Percentiles rank a stretch among this genome's conserved stretches.
Conservation (phyloP, 495 filamentous ascomycete genomes). For the Melanomma pulvis-pyrius region DNA sequence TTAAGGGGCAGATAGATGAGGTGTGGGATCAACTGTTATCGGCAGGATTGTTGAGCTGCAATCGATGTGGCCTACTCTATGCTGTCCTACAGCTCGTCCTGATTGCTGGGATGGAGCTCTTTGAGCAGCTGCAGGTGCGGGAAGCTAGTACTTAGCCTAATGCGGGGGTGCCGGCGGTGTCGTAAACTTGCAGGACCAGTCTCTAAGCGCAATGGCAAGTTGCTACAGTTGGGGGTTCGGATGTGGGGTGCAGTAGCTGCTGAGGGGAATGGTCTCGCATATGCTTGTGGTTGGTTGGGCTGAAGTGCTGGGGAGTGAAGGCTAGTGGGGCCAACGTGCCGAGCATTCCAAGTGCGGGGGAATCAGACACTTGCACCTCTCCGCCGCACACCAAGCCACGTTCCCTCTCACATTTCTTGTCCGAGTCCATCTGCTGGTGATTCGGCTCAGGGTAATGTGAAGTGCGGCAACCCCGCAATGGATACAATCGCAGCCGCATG, state of each 20-base stretch:
- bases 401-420: neutral
- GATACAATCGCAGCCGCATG: no score
- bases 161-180: conserved; percentile 22
- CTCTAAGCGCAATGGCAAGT: neutral
- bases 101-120: conserved; percentile 8
- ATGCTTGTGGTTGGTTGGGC: neutral
- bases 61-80: conserved; percentile 1
- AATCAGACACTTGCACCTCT: neutral
- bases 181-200: neutral
- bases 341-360: conserved; percentile 8
- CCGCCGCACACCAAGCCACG: neutral
- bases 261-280: neutral
- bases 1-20: neutral
- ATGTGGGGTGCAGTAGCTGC: conserved; percentile 28
- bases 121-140: conserved; percentile 17
- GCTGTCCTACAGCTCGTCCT: conserved; percentile 18
- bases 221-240: neutral
- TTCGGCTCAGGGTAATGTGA: no score
- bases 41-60: neutral
- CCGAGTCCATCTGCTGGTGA: no score
- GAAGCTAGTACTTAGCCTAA: conserved; percentile 16
- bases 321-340: conserved; percentile 9
- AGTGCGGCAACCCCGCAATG: no score
- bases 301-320: neutral
- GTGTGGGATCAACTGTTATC: neutral